Percentiles rank a stretch among this genome's conserved stretches.
These are phyloP conservation scores for Xylaria cubensis DNA, from an alignment of 495 filamentous ascomycete genomes.

Conservation along the genomic window DNA sequence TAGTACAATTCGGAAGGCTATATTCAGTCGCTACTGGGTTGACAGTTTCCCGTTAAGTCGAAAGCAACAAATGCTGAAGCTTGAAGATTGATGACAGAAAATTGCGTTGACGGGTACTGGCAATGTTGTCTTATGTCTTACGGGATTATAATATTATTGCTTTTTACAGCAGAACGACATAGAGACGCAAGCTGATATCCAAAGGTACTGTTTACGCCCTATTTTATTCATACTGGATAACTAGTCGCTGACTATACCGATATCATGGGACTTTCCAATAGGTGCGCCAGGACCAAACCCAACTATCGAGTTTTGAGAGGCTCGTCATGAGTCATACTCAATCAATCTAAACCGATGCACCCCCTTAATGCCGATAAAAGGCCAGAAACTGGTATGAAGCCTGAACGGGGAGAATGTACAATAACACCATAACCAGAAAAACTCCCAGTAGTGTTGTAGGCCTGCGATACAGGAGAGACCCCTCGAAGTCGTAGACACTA, in stretches of 20 bases:
- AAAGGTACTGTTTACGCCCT: conserved; percentile 1
- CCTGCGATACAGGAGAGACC: not conserved
- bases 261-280: conserved; percentile 6
- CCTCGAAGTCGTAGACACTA: not conserved
- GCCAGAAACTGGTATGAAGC: conserved; percentile 17
- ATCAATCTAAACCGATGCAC: conserved; percentile 30
- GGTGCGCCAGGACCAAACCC: not conserved
- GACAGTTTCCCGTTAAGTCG: not conserved
- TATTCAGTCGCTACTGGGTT: not conserved
- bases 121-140: not conserved
- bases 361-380: conserved; percentile 13
- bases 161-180: not conserved
- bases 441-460: not conserved
- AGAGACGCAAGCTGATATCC: not conserved
- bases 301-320: not conserved
- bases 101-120: not conserved
- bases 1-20: not conserved
- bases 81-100: not conserved
- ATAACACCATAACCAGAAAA: not conserved
- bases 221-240: conserved; percentile 16
- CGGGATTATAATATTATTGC: not conserved
- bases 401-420: conserved; percentile 18
- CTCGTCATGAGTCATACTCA: conserved; percentile 12
- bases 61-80: not conserved
- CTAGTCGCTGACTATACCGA: conserved; percentile 19